Evolutionary conservation across 1,139 yeast genomes (phyloP).

Genomic region (Torulaspora globosa): DNA sequence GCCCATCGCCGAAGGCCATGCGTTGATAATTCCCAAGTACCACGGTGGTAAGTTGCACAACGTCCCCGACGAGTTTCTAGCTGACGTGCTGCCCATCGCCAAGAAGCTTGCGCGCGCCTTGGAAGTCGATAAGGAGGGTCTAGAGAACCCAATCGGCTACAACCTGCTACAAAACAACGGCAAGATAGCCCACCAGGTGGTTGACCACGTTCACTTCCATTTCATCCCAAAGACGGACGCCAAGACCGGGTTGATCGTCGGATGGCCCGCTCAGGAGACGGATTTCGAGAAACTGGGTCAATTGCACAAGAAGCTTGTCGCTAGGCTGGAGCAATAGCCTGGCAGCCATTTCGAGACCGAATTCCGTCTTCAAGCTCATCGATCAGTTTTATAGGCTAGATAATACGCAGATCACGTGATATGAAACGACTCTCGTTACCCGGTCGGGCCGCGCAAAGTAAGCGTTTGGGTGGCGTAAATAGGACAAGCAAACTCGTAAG

Average conservation of each 20-base stretch:
- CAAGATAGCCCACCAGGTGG: constrained; percentile 86
- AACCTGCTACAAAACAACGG: constrained; percentile 91
- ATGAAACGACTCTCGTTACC: background rate
- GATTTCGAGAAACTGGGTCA: constrained; percentile 65
- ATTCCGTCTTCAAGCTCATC: background rate
- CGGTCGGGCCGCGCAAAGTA: no score
- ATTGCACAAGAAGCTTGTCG: constrained; percentile 58
- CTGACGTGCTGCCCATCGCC: constrained; percentile 80
- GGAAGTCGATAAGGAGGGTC: constrained; percentile 57
- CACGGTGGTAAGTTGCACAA: constrained; percentile 90
- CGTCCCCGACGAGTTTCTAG: constrained; percentile 81
- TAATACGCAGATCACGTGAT: background rate
- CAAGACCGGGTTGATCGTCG: constrained; percentile 72
- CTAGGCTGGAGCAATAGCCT: constrained; percentile 42
- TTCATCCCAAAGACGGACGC: constrained; percentile 80
- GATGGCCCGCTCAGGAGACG: constrained; percentile 86
- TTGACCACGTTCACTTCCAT: constrained; percentile 95
- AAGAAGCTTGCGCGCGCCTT: constrained; percentile 75
- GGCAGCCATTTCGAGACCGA: background rate
- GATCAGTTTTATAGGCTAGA: background rate
- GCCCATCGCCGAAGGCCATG: constrained; percentile 84
- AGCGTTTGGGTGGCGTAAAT: constrained; percentile 13
- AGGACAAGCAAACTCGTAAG: constrained; percentile 2
- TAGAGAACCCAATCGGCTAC: constrained; percentile 73
- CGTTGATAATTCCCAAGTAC: constrained; percentile 81